Conservation (phyloP, 1,284 basidiomycete species). For the Sphagnurus paluster region DNA sequence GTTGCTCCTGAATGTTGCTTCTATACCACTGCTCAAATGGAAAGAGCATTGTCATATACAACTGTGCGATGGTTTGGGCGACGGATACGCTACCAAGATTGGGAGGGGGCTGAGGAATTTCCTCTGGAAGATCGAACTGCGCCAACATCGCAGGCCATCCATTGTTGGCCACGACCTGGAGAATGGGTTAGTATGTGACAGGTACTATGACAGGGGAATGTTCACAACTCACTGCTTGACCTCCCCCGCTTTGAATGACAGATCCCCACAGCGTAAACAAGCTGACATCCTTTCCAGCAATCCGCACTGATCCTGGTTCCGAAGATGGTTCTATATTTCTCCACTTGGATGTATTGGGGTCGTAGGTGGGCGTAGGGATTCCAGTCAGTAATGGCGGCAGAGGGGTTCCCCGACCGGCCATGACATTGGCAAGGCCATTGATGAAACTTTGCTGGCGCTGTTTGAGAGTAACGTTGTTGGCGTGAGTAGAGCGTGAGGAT, state of each 20-base stretch:
- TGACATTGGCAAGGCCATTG: slow-evolving; percentile 53
- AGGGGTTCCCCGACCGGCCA: slow-evolving; percentile 53
- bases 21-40: slow-evolving; percentile 72
- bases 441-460: slow-evolving; percentile 62
- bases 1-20: slow-evolving; percentile 58
- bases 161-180: slow-evolving; percentile 41
- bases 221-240: slow-evolving; percentile 55
- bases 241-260: slow-evolving; percentile 58
- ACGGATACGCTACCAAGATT: slow-evolving; percentile 49
- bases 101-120: slow-evolving; percentile 42
- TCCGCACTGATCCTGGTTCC: slow-evolving; percentile 60
- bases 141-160: slow-evolving; percentile 47
- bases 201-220: slow-evolving; percentile 9
- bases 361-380: slow-evolving; percentile 53
- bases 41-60: slow-evolving; percentile 59
- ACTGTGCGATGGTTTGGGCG: slow-evolving; percentile 49
- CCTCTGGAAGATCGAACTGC: slow-evolving; percentile 66
- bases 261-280: slow-evolving; percentile 69
- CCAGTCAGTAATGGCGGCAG: slow-evolving; percentile 69
- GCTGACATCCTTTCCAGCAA: slow-evolving; percentile 79
- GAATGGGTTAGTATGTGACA: slow-evolving; percentile 7
- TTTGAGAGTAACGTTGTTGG: slow-evolving; percentile 34
- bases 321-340: slow-evolving; percentile 57
- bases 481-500: slow-evolving; percentile 28
- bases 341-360: slow-evolving; percentile 62